A percentile compares a stretch with the other conserved stretches of the same genome.
Evolutionary conservation across 345 rosid species (phyloP).

Genomic region (Rhizophora apiculata): DNA sequence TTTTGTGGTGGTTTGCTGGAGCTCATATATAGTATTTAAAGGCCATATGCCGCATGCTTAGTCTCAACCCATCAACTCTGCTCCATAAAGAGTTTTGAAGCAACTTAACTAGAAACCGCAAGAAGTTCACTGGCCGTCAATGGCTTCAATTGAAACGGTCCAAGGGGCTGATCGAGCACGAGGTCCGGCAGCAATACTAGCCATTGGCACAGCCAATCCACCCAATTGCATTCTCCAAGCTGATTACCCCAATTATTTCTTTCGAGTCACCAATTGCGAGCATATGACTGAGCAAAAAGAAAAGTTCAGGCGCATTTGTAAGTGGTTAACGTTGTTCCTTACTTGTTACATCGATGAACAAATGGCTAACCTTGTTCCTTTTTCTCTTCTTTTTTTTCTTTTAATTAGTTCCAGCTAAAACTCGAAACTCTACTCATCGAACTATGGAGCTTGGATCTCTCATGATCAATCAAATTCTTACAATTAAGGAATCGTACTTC

Average conservation of each 20-base stretch:
- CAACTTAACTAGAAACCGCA: too few species aligned
- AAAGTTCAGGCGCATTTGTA: constrained; percentile 21
- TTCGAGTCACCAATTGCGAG: constrained; percentile 15
- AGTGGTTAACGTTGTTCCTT: not conserved
- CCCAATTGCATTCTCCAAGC: constrained; percentile 15
- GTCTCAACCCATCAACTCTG: too few species aligned
- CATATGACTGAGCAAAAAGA: constrained; percentile 18
- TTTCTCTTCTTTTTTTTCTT: too few species aligned
- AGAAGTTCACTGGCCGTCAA: not conserved
- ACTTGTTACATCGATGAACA: not conserved
- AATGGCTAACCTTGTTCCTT: not conserved
- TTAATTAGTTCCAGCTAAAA: too few species aligned
- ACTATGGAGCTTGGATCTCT: too few species aligned
- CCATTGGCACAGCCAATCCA: constrained; percentile 22
- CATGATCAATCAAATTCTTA: too few species aligned
- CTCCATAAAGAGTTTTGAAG: too few species aligned
- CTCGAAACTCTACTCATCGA: too few species aligned
- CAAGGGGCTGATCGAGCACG: constrained; percentile 8
- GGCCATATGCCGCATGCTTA: too few species aligned
- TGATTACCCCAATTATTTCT: constrained; percentile 18
- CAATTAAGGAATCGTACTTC: too few species aligned
- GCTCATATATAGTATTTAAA: too few species aligned
- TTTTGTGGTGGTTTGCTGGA: too few species aligned
- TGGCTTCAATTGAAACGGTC: constrained; percentile 12
- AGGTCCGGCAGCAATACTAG: constrained; percentile 14